Base-by-base conservation (phyloP, 352 stramenopile genomes). In the Phytophthora vignae region DNA sequence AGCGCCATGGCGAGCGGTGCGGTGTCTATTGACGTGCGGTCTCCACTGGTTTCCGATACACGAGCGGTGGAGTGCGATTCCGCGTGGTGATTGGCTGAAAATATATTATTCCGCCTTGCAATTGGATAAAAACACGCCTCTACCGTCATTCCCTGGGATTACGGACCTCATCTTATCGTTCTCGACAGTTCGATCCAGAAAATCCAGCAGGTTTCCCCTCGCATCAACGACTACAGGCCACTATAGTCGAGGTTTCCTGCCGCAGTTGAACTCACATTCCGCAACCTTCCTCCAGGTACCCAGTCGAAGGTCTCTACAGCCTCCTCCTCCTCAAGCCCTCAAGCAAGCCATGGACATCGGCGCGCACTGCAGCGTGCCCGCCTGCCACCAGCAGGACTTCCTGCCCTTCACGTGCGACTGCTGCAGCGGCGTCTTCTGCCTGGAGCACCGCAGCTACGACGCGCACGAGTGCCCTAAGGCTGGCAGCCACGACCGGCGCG, bases 321-420 rank as follows among this genome's bases (percentile, higher is more conserved):
- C 10, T 46, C 38, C 55, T 55, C 38, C 40, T 25, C 53, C n/a
- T 25, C 22, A 25, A 25, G 22, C 15, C 36, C 15, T 11, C 4
- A 1, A 15, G 12, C 12, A 12, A 40, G 64, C 27, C 4, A 92
- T 95, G 84, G 88, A 95, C 69, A 76, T 95, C 14, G 88, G 88
- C 44, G 75, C 78, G 27, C 88, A 95, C 64, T 95, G 88, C 68
- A 87, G 77, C 48, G 73, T 91, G 5, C 76, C 77, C 10, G 74
- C 82, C 15, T 95, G 88, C 62, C 74, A 87, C 54, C 88, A 95
- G 67, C 78, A 90, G 67, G 90, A 97, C 67, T 97, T 97, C 61
- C 74, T 97, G 29, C 90, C 90, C 3, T 97, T 97, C 75, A 85
- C 73, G 33, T 97, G 90, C 74, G 88, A 97, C 76, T 95, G 88